Conservation (phyloP, 768 basidiomycete genomes). For the Hericium rajendrae region DNA sequence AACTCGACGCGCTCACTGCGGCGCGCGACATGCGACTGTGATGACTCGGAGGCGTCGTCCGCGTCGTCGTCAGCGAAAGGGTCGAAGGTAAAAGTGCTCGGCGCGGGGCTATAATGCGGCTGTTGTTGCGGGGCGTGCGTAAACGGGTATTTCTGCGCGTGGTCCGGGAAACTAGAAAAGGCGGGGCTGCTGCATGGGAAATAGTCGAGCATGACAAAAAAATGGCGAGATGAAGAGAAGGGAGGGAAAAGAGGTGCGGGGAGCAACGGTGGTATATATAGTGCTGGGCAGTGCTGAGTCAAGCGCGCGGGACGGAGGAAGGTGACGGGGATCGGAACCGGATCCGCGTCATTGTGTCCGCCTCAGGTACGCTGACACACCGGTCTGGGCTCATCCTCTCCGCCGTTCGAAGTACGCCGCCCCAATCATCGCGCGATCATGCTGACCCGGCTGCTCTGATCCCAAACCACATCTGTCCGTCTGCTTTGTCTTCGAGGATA, state of each 20-base stretch:
- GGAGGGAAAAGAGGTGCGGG: not conserved
- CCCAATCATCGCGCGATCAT: too few relatives aligned
- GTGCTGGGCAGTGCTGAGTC: not conserved
- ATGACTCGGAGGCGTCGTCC: conserved; percentile 10
- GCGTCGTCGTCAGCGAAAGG: conserved; percentile 14
- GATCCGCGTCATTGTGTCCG: too few relatives aligned
- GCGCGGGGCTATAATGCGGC: not conserved
- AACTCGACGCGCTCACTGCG: conserved; percentile 12
- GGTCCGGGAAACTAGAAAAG: not conserved
- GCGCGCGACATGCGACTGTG: conserved; percentile 7
- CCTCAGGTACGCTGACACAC: too few relatives aligned
- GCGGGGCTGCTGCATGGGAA: not conserved
- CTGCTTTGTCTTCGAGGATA: too few relatives aligned
- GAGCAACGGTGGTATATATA: not conserved
- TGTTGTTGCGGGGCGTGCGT: not conserved
- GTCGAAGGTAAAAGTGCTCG: conserved; percentile 12
- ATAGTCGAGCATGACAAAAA: not conserved
- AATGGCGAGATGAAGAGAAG: not conserved
- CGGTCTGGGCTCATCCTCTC: too few relatives aligned
- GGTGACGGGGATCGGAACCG: too few relatives aligned
- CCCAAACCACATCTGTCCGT: too few relatives aligned
- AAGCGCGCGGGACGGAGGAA: not conserved
- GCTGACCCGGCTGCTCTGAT: too few relatives aligned
- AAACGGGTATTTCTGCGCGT: not conserved
- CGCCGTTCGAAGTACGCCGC: too few relatives aligned